phyloP scores from a whole-genome alignment of 805 yeast species.

The Zygoascus ofunaensis region DNA sequence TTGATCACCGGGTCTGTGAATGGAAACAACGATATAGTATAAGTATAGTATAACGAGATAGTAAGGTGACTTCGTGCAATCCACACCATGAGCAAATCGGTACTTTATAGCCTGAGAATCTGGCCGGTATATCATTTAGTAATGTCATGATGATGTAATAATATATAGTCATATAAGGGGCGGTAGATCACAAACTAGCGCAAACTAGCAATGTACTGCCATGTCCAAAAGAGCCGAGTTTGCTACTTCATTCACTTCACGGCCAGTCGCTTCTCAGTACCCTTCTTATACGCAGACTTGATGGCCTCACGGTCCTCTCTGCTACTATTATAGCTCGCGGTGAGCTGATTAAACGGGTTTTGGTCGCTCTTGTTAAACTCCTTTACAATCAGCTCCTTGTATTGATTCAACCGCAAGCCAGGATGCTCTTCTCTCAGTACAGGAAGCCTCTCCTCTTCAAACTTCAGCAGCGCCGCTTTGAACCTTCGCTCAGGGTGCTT shows the following conservation, averaged over 20 bases:
- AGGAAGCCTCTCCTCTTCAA: conserved; percentile 61
- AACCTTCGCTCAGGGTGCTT: conserved; percentile 85
- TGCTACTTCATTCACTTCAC: not conserved
- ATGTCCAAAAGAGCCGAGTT: too few relatives aligned
- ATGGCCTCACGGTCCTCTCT: conserved; percentile 31
- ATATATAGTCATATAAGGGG: too few relatives aligned
- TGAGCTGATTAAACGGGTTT: conserved; percentile 79
- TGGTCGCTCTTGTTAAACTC: conserved; percentile 75
- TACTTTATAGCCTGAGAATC: too few relatives aligned
- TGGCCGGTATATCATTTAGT: too few relatives aligned
- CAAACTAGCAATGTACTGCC: too few relatives aligned
- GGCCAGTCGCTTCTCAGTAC: conserved; percentile 37
- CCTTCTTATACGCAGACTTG: conserved; percentile 29
- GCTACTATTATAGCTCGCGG: conserved; percentile 52
- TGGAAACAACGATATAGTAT: too few relatives aligned
- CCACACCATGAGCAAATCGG: too few relatives aligned
- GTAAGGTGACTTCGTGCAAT: too few relatives aligned
- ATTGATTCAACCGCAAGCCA: conserved; percentile 70
- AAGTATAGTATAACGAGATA: too few relatives aligned
- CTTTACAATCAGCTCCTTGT: conserved; percentile 62
- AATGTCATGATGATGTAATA: too few relatives aligned
- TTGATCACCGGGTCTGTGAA: too few relatives aligned
- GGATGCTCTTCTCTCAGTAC: conserved; percentile 67
- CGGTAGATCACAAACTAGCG: too few relatives aligned
- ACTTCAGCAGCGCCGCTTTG: conserved; percentile 69